These are phyloP conservation scores for Arthrobotrys sinensis DNA, from an alignment of 2,329 filamentous ascomycete species.

Conservation along the genomic window DNA sequence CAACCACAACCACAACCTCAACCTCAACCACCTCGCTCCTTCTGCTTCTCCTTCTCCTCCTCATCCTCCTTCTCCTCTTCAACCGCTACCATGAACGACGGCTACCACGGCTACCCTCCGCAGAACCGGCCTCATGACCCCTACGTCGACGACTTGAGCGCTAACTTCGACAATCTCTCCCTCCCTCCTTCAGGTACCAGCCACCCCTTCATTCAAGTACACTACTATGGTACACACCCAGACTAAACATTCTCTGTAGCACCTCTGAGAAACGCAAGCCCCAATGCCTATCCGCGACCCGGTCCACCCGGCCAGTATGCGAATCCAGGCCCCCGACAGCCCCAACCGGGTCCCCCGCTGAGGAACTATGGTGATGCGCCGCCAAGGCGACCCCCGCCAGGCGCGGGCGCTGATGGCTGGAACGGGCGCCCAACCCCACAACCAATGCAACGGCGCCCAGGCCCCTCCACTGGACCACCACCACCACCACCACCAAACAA, in stretches of 20 bases:
- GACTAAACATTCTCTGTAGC: constrained; percentile 33
- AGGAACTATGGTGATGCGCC: constrained; percentile 43
- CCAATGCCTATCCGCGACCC: constrained; percentile 29
- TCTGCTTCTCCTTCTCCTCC: neutral
- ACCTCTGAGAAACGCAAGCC: constrained; percentile 28
- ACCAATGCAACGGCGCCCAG: constrained; percentile 36
- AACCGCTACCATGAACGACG: constrained; percentile 33
- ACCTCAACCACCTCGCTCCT: neutral
- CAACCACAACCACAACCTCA: constrained; percentile 1
- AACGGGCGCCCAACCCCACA: constrained; percentile 35
- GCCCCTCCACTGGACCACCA: constrained; percentile 11
- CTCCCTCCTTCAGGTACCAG: constrained; percentile 46
- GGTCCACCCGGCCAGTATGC: constrained; percentile 14
- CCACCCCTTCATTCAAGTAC: neutral
- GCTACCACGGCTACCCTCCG: constrained; percentile 33
- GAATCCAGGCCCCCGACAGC: constrained; percentile 22
- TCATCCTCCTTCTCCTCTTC: neutral
- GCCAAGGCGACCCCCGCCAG: constrained; percentile 50
- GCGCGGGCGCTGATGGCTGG: constrained; percentile 47
- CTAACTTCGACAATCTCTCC: constrained; percentile 45
- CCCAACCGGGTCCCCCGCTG: constrained; percentile 17
- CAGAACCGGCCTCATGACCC: constrained; percentile 23
- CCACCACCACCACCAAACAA: constrained; percentile 18
- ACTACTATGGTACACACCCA: neutral
- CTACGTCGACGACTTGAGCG: constrained; percentile 40